Base-by-base conservation (phyloP, 2,329 filamentous ascomycete species). In the Calonectria pseudoreteaudii region DNA sequence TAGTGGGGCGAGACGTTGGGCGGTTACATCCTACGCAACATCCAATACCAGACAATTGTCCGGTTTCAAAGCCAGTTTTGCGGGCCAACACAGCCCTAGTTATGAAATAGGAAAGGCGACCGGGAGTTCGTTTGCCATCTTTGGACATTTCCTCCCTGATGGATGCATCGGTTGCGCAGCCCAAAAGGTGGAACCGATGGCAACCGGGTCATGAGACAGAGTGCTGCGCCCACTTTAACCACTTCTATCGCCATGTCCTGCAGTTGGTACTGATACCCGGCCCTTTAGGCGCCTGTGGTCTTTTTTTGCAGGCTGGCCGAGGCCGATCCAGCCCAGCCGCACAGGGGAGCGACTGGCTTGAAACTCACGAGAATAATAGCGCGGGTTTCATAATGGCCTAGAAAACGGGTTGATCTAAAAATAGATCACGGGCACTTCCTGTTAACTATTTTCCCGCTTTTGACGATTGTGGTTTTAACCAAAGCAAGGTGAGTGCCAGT, bases 21-120 rank as follows among this genome's bases (percentile, higher is more conserved):
- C 52, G 66, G 52, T 41, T 58, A 50, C 13, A 18, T 49, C 6
- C 38, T 50, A 13, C 30, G 30, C 36, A 49, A 36, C 41, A 26
- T 26, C 66, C 66, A 68, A 68, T 60, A 34, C 52, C 28, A 60
- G 52, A 41, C 28, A 31, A 58, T 49, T 16, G 50, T 60, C 66
- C 36, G 26, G 36, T 20, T 47, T 64, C 38, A 14, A 64, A 8
- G 20, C 58, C 26, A 34, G 13, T 31, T 64, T 44, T 64, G 58
- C 23, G 58, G 53, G 53, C 53, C 53, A 58, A 58, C 26, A 26
- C 53, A 26, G 10, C 31, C 31, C 53, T 5, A n/a, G 30, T 23
- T 11, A 16, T 14, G n/a, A 16, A 36, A 36, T 18, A 14, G 28
- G 28, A 52, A 52, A 30, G 1, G 20, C 10, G 20, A n/a, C 53